Percentiles rank a stretch among this genome's conserved stretches.
These are phyloP conservation scores for Funneliformis mosseae DNA, from an alignment of 192 early-diverging fungal genomes.

Conservation along the genomic window DNA sequence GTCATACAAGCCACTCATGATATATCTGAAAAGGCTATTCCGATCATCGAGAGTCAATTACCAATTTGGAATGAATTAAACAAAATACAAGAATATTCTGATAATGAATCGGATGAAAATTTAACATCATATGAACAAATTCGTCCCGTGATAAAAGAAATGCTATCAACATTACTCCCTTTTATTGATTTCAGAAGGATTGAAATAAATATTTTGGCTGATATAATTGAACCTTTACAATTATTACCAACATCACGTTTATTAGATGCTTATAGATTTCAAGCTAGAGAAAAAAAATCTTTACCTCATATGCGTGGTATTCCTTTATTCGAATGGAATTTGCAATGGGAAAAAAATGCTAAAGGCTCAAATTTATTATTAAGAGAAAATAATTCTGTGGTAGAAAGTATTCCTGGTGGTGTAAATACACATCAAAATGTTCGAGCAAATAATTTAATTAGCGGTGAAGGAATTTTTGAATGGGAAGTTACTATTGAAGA, in stretches of 20 bases:
- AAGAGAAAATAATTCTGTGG: background rate
- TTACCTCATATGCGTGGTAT: constrained; percentile 9
- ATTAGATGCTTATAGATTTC: constrained; percentile 11
- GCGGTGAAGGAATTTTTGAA: constrained; percentile 1
- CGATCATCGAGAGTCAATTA: background rate
- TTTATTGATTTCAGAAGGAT: constrained; percentile 13
- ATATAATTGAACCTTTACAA: constrained; percentile 21
- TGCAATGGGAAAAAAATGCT: background rate
- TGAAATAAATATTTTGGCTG: background rate
- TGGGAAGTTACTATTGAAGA: constrained; percentile 16
- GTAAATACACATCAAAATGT: background rate
- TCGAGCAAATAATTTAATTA: background rate
- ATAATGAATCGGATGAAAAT: background rate
- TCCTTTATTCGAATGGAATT: background rate
- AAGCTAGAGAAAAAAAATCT: background rate
- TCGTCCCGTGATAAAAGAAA: background rate
- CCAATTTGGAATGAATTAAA: background rate
- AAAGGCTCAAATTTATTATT: background rate
- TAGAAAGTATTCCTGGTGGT: background rate
- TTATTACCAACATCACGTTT: background rate
- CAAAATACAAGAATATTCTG: background rate
- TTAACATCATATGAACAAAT: background rate
- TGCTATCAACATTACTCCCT: background rate
- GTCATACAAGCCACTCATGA: background rate
- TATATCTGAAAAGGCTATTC: background rate